Conservation (phyloP, 2,329 filamentous ascomycete species). For the Dactylellina cionopaga region DNA sequence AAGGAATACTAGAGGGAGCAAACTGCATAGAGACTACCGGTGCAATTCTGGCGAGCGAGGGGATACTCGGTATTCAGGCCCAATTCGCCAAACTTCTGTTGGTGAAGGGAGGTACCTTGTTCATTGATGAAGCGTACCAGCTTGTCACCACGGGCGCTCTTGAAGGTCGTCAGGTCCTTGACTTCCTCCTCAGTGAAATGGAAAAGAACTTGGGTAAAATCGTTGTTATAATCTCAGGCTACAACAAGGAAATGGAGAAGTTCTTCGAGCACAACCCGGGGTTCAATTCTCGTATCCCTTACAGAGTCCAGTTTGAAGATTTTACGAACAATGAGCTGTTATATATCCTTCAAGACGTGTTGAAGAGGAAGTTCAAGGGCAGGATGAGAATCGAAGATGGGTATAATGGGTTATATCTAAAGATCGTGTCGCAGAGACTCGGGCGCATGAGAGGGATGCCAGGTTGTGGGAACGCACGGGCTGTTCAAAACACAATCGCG, state of each 20-base stretch:
- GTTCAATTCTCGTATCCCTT: conserved; percentile 74
- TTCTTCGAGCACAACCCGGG: conserved; percentile 81
- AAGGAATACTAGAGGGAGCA: conserved; percentile 71
- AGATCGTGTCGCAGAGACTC: conserved; percentile 71
- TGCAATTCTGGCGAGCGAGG: conserved; percentile 71
- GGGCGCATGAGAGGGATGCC: conserved; percentile 71
- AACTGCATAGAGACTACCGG: conserved; percentile 75
- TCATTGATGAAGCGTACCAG: conserved; percentile 84
- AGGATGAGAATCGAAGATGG: conserved; percentile 72
- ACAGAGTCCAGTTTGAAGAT: conserved; percentile 73
- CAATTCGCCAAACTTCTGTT: conserved; percentile 69
- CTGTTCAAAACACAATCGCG: conserved; percentile 71
- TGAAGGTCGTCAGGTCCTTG: conserved; percentile 72
- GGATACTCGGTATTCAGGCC: conserved; percentile 68
- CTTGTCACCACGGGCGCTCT: conserved; percentile 69
- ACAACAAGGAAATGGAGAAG: conserved; percentile 77
- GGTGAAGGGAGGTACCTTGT: conserved; percentile 73
- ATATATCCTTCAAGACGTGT: conserved; percentile 67
- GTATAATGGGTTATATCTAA: conserved; percentile 69
- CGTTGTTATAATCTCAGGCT: conserved; percentile 78
- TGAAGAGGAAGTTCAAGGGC: conserved; percentile 67
- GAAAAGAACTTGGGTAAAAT: conserved; percentile 77
- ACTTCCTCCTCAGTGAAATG: conserved; percentile 76
- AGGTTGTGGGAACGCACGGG: conserved; percentile 78
- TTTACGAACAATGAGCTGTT: conserved; percentile 74